Evolutionary conservation across 2,329 filamentous ascomycete species (phyloP).

Genomic region (Pyricularia sp.): DNA sequence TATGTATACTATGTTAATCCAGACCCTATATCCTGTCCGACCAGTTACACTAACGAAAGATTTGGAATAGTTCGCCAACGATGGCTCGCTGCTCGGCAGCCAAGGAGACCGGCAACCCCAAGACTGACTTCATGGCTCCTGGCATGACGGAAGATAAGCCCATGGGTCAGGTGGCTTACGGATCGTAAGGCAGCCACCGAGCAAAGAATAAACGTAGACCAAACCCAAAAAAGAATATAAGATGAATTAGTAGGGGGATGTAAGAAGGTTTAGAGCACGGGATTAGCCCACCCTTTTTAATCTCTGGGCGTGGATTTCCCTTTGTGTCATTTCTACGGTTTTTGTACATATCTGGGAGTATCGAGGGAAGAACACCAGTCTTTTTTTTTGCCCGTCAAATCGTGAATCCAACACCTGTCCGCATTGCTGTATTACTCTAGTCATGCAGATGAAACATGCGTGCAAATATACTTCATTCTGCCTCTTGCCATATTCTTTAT

Average conservation of each 20-base stretch:
- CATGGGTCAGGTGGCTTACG: constrained; percentile 48
- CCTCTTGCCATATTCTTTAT: neutral
- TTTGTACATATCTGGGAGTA: constrained; percentile 2
- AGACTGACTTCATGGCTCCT: constrained; percentile 68
- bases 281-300: constrained; percentile 10
- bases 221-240: constrained; percentile 8
- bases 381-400: neutral
- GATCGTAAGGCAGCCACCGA: constrained; percentile 22
- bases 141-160: constrained; percentile 52
- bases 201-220: neutral
- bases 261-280: constrained; percentile 11
- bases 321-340: constrained; percentile 6
- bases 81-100: constrained; percentile 96
- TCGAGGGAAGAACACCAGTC: neutral
- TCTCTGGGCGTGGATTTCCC: constrained; percentile 19
- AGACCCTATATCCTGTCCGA: constrained; percentile 7
- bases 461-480: neutral
- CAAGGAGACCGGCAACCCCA: constrained; percentile 68
- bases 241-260: constrained; percentile 10
- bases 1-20: constrained; percentile 29
- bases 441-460: neutral
- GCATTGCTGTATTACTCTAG: neutral
- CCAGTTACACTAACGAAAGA: neutral
- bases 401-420: neutral
- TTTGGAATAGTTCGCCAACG: constrained; percentile 63